Evolutionary conservation across 768 basidiomycete species (phyloP).

Genomic region (Lepiota venenata): DNA sequence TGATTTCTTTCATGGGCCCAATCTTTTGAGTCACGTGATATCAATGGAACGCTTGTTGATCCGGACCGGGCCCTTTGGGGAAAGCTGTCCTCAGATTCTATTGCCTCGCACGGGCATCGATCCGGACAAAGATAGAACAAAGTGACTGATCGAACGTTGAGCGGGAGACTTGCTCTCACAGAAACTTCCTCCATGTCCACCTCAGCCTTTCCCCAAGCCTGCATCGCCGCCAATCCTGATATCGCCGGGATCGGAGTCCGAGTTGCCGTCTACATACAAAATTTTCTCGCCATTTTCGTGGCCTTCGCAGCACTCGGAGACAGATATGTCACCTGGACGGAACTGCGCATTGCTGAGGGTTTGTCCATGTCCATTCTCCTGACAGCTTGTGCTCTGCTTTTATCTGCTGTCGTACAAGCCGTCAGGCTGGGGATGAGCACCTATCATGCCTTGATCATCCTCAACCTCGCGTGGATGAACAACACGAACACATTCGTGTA

Average conservation of each 20-base stretch:
- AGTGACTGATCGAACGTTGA: too few species aligned
- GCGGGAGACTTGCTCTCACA: too few species aligned
- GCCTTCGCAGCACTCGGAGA: conserved; percentile 17
- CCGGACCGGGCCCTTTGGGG: too few species aligned
- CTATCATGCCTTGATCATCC: conserved; percentile 20
- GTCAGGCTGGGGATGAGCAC: conserved; percentile 10
- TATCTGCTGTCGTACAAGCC: conserved; percentile 21
- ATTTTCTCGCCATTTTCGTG: conserved; percentile 16
- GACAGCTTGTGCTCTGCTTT: conserved; percentile 22
- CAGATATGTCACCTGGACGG: conserved; percentile 14
- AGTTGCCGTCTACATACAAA: conserved; percentile 21
- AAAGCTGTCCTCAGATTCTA: too few species aligned
- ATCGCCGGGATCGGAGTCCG: conserved; percentile 20
- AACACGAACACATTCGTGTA: conserved; percentile 16
- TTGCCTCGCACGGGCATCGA: too few species aligned
- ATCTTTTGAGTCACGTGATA: too few species aligned
- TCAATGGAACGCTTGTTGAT: too few species aligned
- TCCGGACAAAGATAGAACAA: too few species aligned
- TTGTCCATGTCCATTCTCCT: conserved; percentile 14
- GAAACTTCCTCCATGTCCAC: too few species aligned
- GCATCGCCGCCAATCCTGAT: too few species aligned
- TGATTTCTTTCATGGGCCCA: too few species aligned
- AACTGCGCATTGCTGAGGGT: conserved; percentile 14
- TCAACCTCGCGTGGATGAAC: conserved; percentile 24
- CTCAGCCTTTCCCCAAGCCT: too few species aligned